phyloP scores from a whole-genome alignment of 192 early-diverging fungal genomes.

The Umbelopsis vinacea region DNA sequence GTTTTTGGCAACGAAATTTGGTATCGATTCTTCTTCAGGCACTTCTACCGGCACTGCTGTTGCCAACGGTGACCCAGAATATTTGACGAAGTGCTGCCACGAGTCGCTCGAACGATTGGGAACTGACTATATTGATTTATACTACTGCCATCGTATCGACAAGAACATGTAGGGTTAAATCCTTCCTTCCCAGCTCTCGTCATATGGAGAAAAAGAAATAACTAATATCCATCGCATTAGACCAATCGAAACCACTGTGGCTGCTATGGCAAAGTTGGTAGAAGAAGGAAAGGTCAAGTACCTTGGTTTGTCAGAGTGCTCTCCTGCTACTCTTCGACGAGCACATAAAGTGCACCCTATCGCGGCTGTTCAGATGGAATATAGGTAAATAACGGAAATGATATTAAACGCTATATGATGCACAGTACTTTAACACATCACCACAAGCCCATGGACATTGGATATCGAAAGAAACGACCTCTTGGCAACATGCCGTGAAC shows the following conservation, averaged over 20 bases:
- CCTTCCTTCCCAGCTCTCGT: no score
- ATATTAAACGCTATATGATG: no score
- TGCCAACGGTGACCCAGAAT: slow-evolving; percentile 68
- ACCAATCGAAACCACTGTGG: slow-evolving; percentile 43
- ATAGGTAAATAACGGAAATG: no score
- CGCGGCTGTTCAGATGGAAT: no score
- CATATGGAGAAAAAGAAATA: no score
- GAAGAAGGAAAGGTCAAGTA: slow-evolving; percentile 45
- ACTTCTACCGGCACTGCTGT: background rate
- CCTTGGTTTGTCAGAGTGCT: slow-evolving; percentile 58
- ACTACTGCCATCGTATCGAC: slow-evolving; percentile 75
- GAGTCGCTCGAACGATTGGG: slow-evolving; percentile 35
- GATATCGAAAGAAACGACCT: slow-evolving; percentile 62
- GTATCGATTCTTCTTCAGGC: background rate
- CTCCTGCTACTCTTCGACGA: slow-evolving; percentile 59
- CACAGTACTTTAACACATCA: no score
- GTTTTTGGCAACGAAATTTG: background rate
- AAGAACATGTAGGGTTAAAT: background rate
- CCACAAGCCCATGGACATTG: slow-evolving; percentile 48
- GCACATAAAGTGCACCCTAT: slow-evolving; percentile 46
- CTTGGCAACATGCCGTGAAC: slow-evolving; percentile 58
- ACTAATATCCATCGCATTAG: background rate
- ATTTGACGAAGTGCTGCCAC: slow-evolving; percentile 41
- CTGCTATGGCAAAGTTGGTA: slow-evolving; percentile 41
- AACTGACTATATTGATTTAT: slow-evolving; percentile 57